Base-by-base conservation (phyloP, 2,329 filamentous ascomycete species). In the Colletotrichum zoysiae region DNA sequence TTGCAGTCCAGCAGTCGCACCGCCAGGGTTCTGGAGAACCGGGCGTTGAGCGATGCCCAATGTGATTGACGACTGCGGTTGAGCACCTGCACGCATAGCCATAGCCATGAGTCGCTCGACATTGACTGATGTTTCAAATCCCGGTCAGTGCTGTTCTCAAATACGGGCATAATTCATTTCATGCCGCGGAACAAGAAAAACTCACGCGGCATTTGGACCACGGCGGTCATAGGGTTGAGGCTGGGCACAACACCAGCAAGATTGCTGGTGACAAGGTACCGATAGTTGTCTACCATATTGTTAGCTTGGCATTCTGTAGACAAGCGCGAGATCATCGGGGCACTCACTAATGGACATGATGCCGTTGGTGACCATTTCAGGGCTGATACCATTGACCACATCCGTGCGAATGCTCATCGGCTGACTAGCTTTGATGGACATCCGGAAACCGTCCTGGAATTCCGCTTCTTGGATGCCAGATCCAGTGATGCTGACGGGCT, bases 381-480 rank as follows among this genome's bases (percentile, higher is more conserved):
- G 56, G 61, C 74, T 76, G 44, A 76, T 69, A 14, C 74, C 74
- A 16, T 76, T 76, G 56, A 76, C 74, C 14, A 76, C 74, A 42
- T 76, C 71, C 9, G 73, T 73, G 48, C 69, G 69, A 50, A 76
- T 61, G 55, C 67, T 73, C 74, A 76, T 75, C 12, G 74, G 74
- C 70, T 76, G 74, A 50, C 74, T 76, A 20, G 74, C 74, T 14
- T 70, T 55, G 67, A 76, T 72, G 44, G 74, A 76, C 74, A 76
- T 74, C 59, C 74, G 73, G 64, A 76, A 75, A 14, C 74, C 74
- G 58, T 76, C 74, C 44, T 71, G 69, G 44, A 73, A 76, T 51
- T 76, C 74, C 20, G 74, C 74, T 51, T 76, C 74, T 55, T 76
- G 74, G 60, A 76, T 75, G 38, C 74, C 74, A 16, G 74, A 76